Conservation (phyloP, 2,329 filamentous ascomycete species). For the Pseudofabraea citricarpa region DNA sequence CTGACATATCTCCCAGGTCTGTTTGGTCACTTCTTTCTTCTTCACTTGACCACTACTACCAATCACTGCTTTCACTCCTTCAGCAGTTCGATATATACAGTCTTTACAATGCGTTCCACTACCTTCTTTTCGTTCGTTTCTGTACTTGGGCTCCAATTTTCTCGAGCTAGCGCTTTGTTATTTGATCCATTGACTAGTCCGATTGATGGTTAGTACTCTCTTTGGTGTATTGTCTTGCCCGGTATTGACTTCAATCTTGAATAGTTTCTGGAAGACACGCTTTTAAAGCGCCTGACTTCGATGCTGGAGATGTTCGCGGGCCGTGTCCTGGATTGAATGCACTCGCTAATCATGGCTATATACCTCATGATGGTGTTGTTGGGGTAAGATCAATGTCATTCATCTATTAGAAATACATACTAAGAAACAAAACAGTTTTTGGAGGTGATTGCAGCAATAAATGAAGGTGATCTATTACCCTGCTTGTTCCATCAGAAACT, state of each 20-base stretch:
- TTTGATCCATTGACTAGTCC: constrained; percentile 7
- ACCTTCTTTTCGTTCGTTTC: neutral
- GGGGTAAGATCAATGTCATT: too few relatives aligned
- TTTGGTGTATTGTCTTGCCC: neutral
- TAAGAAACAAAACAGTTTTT: constrained; percentile 11
- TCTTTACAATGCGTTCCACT: neutral
- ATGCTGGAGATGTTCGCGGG: constrained; percentile 31
- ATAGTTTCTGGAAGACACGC: constrained; percentile 29
- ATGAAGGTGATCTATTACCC: constrained; percentile 24
- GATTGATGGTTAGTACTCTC: constrained; percentile 6
- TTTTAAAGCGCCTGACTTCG: constrained; percentile 29
- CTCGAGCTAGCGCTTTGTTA: neutral
- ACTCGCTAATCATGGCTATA: constrained; percentile 37
- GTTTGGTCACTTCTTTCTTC: neutral
- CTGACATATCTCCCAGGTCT: neutral
- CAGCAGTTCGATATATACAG: neutral
- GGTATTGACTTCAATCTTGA: constrained; percentile 18
- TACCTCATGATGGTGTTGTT: constrained; percentile 34
- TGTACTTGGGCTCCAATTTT: neutral
- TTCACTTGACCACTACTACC: neutral
- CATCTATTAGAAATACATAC: too few relatives aligned
- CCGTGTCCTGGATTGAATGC: constrained; percentile 38
- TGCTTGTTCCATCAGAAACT: too few relatives aligned
- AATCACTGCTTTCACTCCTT: neutral
- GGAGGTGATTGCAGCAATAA: constrained; percentile 26